Evolutionary conservation across 805 yeast species (phyloP), one percentile per base, ranked within the genome.

Genomic region (Lachancea meyersii): DNA sequence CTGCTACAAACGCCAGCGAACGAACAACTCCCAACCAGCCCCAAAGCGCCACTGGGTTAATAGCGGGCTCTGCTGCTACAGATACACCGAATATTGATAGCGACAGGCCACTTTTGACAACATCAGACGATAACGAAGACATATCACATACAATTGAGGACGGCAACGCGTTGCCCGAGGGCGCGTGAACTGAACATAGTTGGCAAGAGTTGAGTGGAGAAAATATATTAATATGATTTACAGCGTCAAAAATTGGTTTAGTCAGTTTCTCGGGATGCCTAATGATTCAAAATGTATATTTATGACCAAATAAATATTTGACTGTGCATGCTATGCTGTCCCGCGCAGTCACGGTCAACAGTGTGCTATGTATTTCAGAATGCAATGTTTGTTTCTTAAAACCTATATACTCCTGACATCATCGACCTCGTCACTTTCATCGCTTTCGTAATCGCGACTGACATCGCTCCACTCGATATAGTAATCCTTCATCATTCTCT

Each of bases 401-500:
- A 38, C 35, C 41, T 42, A 42, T 22, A 27, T 31, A 8, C 36
- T 40, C 33, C 34, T 30, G 18, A 32, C 55, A 38, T 69, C 73
- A 37, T 69, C 73, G 14, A 68, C 68, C 40, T 71, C 77, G 42
- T 72, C 77, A 6, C 65, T 63, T 20, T 55, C 56, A 44, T 65
- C 70, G 43, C 70, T 67, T 27, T 69, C 75, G 34, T 68, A 64
- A 20, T 77, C 82, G 7, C 76, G 84, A 31, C 82, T 82, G 26
- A 80, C 85, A 33, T 79, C 88, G 28, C 73, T 73, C 97, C 97
- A 91, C 54, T 88, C 93, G 21, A 89, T 78, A 56, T 80, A 84
- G 46, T 73, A 71, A 5, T 65, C 70, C 24, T 72, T 68, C 43
- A 93, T 65, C 26, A 77, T 60, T 31, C 65, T 61, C 53, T 80